Evolutionary conservation across 352 stramenopile genomes (phyloP).

Genomic region (Pythium chondricola): DNA sequence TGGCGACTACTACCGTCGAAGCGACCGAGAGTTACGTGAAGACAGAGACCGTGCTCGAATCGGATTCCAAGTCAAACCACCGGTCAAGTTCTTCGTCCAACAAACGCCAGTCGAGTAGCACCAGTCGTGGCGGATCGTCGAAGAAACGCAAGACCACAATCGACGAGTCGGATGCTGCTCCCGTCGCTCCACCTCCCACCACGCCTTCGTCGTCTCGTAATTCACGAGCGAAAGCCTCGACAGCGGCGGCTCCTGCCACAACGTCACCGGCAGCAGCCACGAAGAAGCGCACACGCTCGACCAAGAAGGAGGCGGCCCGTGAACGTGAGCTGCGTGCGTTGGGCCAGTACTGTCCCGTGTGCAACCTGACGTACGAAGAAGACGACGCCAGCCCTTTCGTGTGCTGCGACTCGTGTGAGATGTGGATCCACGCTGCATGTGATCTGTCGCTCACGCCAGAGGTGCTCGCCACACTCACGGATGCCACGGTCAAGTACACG

Average conservation of each 20-base stretch:
- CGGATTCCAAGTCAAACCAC: neutral
- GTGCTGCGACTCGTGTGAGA: constrained; percentile 85
- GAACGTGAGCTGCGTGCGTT: constrained; percentile 71
- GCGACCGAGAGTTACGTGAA: neutral
- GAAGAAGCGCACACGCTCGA: constrained; percentile 16
- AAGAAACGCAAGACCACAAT: constrained; percentile 26
- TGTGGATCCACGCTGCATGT: constrained; percentile 80
- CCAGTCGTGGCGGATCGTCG: constrained; percentile 8
- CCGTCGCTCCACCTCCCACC: constrained; percentile 2
- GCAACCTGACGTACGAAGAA: constrained; percentile 80
- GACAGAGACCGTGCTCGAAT: neutral
- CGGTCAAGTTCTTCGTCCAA: neutral
- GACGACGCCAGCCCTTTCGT: constrained; percentile 83
- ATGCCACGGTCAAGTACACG: constrained; percentile 83
- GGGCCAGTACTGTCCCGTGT: constrained; percentile 84
- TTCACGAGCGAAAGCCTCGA: neutral
- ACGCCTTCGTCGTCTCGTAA: constrained; percentile 1
- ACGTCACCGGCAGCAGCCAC: constrained; percentile 2
- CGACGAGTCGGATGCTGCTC: neutral
- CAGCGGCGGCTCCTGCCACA: constrained; percentile 13
- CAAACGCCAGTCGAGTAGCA: constrained; percentile 5
- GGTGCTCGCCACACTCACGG: constrained; percentile 50
- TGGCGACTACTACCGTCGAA: neutral
- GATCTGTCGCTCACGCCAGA: constrained; percentile 64
- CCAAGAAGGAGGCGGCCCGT: constrained; percentile 61